Evolutionary conservation across 164 flowering plant genomes (phyloP).

Genomic region (Paratinospora sagittata): DNA sequence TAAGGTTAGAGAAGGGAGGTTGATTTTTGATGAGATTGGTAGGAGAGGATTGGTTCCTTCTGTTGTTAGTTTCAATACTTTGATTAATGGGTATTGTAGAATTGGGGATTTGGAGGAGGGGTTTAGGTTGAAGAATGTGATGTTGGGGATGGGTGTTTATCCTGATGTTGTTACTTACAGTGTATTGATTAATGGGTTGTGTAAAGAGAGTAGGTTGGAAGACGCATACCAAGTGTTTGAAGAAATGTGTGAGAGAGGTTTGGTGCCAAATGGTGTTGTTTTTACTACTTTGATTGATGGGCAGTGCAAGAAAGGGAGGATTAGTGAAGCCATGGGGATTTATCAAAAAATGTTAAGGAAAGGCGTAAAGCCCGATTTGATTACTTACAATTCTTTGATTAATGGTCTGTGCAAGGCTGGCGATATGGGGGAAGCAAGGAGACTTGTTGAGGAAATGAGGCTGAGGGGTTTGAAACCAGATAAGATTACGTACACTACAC

Average conservation of each 20-base stretch:
- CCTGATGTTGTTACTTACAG: conserved; percentile 74
- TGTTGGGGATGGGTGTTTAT: conserved; percentile 29
- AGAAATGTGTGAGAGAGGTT: conserved; percentile 47
- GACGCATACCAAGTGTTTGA: conserved; percentile 47
- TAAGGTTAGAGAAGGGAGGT: conserved; percentile 37
- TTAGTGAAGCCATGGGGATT: conserved; percentile 40
- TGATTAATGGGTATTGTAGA: conserved; percentile 67
- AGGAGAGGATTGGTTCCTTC: conserved; percentile 50
- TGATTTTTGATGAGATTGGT: conserved; percentile 53
- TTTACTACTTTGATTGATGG: conserved; percentile 74
- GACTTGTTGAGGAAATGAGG: conserved; percentile 47
- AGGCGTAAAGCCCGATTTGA: conserved; percentile 52
- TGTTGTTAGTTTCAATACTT: conserved; percentile 68
- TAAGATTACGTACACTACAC: conserved; percentile 68
- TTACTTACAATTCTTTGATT: conserved; percentile 55
- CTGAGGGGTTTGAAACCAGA: conserved; percentile 50
- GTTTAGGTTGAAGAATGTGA: conserved; percentile 42
- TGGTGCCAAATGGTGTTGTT: conserved; percentile 55
- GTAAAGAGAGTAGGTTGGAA: conserved; percentile 44
- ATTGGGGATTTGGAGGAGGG: conserved; percentile 46
- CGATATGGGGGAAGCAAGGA: conserved; percentile 40
- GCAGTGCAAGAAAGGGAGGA: conserved; percentile 48
- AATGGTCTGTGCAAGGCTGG: conserved; percentile 69
- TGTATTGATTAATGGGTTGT: conserved; percentile 55
- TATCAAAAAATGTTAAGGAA: conserved; percentile 46